Conservation (phyloP, 2,329 filamentous ascomycete species). For the Neofusicoccum umdonicola region DNA sequence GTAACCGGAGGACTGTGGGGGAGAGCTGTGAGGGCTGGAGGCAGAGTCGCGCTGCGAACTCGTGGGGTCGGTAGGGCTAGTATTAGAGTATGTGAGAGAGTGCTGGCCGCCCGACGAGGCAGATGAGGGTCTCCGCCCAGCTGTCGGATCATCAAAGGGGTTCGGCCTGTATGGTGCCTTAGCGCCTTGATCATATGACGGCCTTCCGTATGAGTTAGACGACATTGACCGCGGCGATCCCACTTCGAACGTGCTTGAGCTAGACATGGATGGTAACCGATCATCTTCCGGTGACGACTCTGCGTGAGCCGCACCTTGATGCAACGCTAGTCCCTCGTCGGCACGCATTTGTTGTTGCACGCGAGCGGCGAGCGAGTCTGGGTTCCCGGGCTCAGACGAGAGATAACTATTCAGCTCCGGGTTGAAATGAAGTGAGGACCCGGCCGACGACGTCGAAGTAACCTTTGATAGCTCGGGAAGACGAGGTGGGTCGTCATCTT, state of each 20-base stretch:
- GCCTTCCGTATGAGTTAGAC: constrained; percentile 16
- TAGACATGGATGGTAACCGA: constrained; percentile 32
- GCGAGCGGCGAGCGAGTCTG: constrained; percentile 45
- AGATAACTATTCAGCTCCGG: constrained; percentile 28
- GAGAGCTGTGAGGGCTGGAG: constrained; percentile 8
- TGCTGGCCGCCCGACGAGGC: constrained; percentile 6
- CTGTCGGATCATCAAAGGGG: constrained; percentile 16
- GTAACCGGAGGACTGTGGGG: constrained; percentile 2
- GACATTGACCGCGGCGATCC: constrained; percentile 23
- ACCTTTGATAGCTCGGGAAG: constrained; percentile 22
- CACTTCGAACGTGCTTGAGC: constrained; percentile 28
- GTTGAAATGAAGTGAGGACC: constrained; percentile 28
- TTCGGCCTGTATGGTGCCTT: constrained; percentile 8
- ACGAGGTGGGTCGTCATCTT: constrained; percentile 47
- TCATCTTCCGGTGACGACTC: constrained; percentile 22
- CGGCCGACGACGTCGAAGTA: constrained; percentile 18
- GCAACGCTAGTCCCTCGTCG: constrained; percentile 52
- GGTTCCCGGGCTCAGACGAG: constrained; percentile 31
- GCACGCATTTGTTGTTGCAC: constrained; percentile 52
- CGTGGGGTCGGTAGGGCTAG: constrained; percentile 15
- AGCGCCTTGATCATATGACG: constrained; percentile 15
- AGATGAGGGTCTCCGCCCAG: constrained; percentile 15
- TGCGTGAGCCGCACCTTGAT: constrained; percentile 39
- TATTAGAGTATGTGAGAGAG: constrained; percentile 12
- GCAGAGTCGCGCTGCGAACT: constrained; percentile 17